These are phyloP conservation scores for Aspergillus arachidicola DNA, from an alignment of 2,329 filamentous ascomycete species.

Conservation along the genomic window DNA sequence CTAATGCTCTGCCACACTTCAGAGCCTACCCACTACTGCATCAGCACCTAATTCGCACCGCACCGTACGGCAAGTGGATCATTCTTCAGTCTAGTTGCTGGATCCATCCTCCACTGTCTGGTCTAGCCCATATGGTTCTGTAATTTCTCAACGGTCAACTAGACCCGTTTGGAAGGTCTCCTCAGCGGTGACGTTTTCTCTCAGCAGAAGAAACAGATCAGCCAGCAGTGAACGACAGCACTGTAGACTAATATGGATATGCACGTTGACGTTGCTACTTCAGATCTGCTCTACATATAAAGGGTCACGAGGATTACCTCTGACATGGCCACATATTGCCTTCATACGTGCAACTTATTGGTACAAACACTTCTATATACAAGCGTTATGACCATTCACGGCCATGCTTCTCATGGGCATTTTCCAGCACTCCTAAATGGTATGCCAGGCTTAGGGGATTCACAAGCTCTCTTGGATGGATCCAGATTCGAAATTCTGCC, in stretches of 20 bases:
- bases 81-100: conserved; percentile 28
- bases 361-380: background rate
- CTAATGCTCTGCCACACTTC: conserved; percentile 26
- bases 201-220: conserved; percentile 37
- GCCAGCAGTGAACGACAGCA: conserved; percentile 32
- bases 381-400: background rate
- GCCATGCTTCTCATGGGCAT: background rate
- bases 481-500: no score
- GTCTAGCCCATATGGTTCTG: conserved; percentile 31
- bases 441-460: background rate
- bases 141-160: conserved; percentile 35
- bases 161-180: conserved; percentile 39
- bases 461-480: no score
- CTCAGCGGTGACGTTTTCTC: conserved; percentile 35
- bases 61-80: conserved; percentile 34
- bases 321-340: background rate
- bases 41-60: conserved; percentile 33
- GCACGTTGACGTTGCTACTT: background rate
- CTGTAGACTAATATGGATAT: background rate
- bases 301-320: background rate
- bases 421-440: background rate
- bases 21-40: conserved; percentile 30
- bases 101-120: conserved; percentile 35
- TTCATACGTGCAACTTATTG: background rate
- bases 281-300: background rate